phyloP scores from a whole-genome alignment of 306 rosid genomes.

The Glycine latifolia region DNA sequence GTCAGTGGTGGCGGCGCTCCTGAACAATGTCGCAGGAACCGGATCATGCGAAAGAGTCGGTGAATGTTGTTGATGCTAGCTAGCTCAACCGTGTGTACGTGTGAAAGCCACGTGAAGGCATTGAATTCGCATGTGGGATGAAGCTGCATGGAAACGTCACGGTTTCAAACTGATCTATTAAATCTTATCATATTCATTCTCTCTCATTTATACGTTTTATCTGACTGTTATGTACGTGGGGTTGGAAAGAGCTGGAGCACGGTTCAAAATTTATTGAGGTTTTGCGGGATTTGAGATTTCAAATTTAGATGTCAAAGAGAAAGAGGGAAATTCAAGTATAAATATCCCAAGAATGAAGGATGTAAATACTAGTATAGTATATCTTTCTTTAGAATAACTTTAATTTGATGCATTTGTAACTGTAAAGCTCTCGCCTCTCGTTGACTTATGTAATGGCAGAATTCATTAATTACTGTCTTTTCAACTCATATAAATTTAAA shows the following conservation, averaged over 20 bases:
- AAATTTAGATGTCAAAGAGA: background rate
- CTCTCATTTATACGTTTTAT: background rate
- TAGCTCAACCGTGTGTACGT: background rate
- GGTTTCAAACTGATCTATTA: background rate
- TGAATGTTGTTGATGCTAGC: background rate
- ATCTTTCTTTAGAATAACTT: background rate
- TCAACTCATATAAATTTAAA: background rate
- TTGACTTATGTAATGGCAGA: background rate
- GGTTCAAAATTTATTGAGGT: background rate
- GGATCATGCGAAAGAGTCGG: background rate
- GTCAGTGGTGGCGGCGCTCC: background rate
- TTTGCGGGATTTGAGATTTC: background rate
- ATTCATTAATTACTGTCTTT: background rate
- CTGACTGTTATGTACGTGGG: background rate
- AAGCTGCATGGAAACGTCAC: slow-evolving; percentile 36
- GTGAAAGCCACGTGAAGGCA: slow-evolving; percentile 43
- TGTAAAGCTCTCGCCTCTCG: background rate
- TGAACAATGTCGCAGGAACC: background rate
- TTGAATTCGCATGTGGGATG: slow-evolving; percentile 49
- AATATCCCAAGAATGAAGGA: background rate
- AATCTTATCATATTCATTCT: background rate
- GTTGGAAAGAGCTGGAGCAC: background rate
- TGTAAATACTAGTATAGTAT: background rate
- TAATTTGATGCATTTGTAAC: background rate
- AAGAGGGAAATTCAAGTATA: background rate